Conservation (phyloP, 2,329 filamentous ascomycete species). For the Sclerotinia glacialis region DNA sequence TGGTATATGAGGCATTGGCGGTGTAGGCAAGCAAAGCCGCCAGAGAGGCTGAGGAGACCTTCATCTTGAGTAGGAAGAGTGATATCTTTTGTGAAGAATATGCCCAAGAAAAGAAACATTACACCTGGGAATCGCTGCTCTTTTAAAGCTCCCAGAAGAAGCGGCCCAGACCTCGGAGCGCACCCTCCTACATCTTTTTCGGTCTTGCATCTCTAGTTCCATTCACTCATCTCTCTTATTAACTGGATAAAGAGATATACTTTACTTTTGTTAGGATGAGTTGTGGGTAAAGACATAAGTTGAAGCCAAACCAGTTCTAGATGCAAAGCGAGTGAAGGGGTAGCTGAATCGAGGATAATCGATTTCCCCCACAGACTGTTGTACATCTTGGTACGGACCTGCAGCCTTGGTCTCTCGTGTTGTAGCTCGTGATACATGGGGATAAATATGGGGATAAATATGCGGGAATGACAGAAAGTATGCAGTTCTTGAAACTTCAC, state of each 20-base stretch:
- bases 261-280: not conserved
- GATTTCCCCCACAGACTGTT: slow-evolving; percentile 1
- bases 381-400: slow-evolving; percentile 9
- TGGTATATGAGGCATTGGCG: slow-evolving; percentile 8
- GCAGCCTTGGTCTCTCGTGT: slow-evolving; percentile 11
- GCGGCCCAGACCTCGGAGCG: slow-evolving; percentile 13
- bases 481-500: not conserved
- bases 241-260: slow-evolving; percentile 2
- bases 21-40: slow-evolving; percentile 17
- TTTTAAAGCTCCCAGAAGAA: slow-evolving; percentile 4
- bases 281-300: not conserved
- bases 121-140: not conserved
- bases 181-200: slow-evolving; percentile 12
- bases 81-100: not conserved
- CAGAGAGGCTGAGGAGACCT: slow-evolving; percentile 1
- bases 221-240: slow-evolving; percentile 1
- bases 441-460: not conserved
- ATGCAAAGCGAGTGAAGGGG: not conserved
- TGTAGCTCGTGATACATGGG: slow-evolving; percentile 6
- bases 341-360: slow-evolving; percentile 6
- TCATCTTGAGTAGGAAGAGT: slow-evolving; percentile 12
- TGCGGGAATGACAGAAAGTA: not conserved
- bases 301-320: not conserved
- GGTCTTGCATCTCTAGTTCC: slow-evolving; percentile 11
- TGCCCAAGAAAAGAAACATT: not conserved